Percentiles rank a stretch among this genome's conserved stretches.
These are phyloP conservation scores for Hericium erinaceus DNA, from an alignment of 768 basidiomycete species.

Conservation along the genomic window DNA sequence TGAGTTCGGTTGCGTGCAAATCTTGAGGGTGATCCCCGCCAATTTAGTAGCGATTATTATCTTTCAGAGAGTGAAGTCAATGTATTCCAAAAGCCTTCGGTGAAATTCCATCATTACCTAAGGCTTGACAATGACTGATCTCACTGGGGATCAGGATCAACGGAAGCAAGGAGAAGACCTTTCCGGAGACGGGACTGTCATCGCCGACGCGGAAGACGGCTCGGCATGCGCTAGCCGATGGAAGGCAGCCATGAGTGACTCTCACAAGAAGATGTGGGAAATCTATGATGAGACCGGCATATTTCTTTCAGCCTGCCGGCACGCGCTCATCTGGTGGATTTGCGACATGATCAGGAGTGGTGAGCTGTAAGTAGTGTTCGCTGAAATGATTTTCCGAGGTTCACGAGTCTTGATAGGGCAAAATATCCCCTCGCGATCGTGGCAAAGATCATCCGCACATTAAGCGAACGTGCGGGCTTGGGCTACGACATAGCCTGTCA, in stretches of 20 bases:
- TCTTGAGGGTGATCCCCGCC: background rate
- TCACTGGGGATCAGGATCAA: too few relatives aligned
- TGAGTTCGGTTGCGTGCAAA: background rate
- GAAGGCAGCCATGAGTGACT: background rate
- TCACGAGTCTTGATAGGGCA: background rate
- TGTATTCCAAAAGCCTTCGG: too few relatives aligned
- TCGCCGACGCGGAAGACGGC: background rate
- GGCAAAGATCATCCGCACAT: background rate
- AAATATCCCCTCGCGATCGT: slow-evolving; percentile 2
- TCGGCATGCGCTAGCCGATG: background rate
- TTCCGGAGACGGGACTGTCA: too few relatives aligned
- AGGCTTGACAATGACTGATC: too few relatives aligned
- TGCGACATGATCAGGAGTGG: slow-evolving; percentile 1
- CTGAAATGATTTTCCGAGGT: too few relatives aligned
- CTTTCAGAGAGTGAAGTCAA: too few relatives aligned
- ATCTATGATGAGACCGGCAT: background rate
- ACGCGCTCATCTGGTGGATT: background rate
- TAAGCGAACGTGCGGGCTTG: background rate
- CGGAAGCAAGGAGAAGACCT: too few relatives aligned
- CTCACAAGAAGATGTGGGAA: background rate
- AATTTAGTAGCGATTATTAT: background rate
- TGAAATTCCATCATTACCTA: too few relatives aligned
- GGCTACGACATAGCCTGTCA: background rate
- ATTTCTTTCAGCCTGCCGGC: background rate
- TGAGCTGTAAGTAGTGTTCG: background rate